Base-by-base conservation (phyloP, 805 yeast species). In the Yarrowia divulgata region DNA sequence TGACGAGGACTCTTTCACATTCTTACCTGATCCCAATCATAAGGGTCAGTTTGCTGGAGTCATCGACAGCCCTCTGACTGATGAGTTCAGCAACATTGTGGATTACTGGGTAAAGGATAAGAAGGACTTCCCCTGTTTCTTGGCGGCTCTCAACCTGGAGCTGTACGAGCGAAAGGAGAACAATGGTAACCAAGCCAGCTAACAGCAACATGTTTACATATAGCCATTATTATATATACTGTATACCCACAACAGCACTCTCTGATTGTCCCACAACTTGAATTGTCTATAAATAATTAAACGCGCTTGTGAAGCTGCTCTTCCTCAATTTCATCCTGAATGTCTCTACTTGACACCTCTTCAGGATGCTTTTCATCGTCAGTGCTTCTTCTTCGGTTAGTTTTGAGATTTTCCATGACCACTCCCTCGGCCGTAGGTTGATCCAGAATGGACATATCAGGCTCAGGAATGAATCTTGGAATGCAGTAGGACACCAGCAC, bases 111-210 rank as follows among this genome's bases (percentile, higher is more conserved):
- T 90, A 1, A 81, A 82, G 50, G 89, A 89, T 50, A 85, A 87
- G 72, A 84, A 84, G 37, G 91, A 90, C 72, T 85, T 91, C 16
- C 90, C 95, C 0, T 89, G 96, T 72, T 89, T 92, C 72, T 79
- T 92, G 68, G 88, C 93, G 70, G 91, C 93, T 0, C 78, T 92
- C 71, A 90, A 87, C 52, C 79, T 92, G 68, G 88, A 85, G 75
- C 76, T 91, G 16, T 88, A 85, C 79, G 90, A 89, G 64, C 76
- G 77, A 71, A 75, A 74, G 16, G 73, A 35, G 32, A 63, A 40
- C 42, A 40, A 45, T 23, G 60, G 45, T 16, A 54, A 54, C 45
- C 60, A 54, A 32, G 60, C 60, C 34, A 54, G 45, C 43, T 54
- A 54, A 52, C 58, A 18, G 40, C 57, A 14, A 32, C 54, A 49